phyloP scores from a whole-genome alignment of 768 basidiomycete genomes.

The Boletus sensibilis region DNA sequence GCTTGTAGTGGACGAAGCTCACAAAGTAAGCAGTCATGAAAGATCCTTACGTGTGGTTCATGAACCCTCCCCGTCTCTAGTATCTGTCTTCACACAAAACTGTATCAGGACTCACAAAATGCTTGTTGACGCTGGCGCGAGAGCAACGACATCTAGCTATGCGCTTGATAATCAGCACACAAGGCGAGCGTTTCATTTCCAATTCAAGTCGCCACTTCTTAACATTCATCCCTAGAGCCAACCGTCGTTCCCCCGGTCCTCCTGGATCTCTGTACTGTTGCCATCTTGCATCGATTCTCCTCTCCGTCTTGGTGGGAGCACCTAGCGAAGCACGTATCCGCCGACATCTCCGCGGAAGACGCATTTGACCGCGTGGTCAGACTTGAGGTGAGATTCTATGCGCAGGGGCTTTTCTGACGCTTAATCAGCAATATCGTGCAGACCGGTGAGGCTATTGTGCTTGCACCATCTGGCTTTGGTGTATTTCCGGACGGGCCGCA shows the following conservation, averaged over 20 bases:
- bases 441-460: conserved; percentile 71
- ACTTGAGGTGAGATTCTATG: conserved; percentile 47
- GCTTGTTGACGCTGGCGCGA: conserved; percentile 56
- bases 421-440: conserved; percentile 24
- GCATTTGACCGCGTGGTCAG: conserved; percentile 66
- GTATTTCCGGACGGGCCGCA: conserved; percentile 32
- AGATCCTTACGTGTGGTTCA: not conserved
- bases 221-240: conserved; percentile 47
- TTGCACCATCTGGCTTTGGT: conserved; percentile 63
- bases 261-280: conserved; percentile 62
- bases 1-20: conserved; percentile 72
- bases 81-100: conserved; percentile 52
- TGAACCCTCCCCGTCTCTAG: conserved; percentile 33
- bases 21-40: conserved; percentile 48
- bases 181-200: conserved; percentile 42
- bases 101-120: conserved; percentile 54
- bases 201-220: too few species aligned
- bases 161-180: conserved; percentile 73
- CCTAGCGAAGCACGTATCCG: conserved; percentile 63
- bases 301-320: conserved; percentile 78
- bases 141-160: conserved; percentile 73
- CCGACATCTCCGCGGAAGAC: conserved; percentile 55
- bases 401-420: not conserved
- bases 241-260: conserved; percentile 69
- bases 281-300: conserved; percentile 72